phyloP scores from a whole-genome alignment of 1,139 yeast genomes.

The Kodamaea plutei region DNA sequence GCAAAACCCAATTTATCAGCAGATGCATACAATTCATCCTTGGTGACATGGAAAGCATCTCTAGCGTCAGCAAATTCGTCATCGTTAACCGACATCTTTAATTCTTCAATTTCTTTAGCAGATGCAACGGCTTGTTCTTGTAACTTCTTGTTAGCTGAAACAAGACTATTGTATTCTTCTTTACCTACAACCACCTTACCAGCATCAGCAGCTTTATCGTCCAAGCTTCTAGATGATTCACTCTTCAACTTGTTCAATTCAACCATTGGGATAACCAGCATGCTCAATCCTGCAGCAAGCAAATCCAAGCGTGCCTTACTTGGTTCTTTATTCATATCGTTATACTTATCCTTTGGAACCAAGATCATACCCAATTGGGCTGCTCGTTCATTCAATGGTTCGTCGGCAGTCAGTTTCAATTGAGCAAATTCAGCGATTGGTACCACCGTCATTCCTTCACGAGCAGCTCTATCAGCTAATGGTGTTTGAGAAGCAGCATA shows the following conservation, averaged over 20 bases:
- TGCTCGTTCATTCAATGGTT: slow-evolving; percentile 11
- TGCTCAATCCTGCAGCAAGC: slow-evolving; percentile 23
- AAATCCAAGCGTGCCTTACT: slow-evolving; percentile 14
- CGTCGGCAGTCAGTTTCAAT: slow-evolving; percentile 12
- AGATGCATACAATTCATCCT: slow-evolving; percentile 25
- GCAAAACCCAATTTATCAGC: slow-evolving; percentile 38
- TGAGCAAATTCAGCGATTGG: slow-evolving; percentile 23
- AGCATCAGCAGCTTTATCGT: slow-evolving; percentile 22
- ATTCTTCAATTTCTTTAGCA: slow-evolving; percentile 3
- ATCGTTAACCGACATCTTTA: slow-evolving; percentile 7
- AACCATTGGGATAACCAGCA: slow-evolving; percentile 15
- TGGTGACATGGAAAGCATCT: slow-evolving; percentile 28
- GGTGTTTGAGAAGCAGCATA: slow-evolving; percentile 10
- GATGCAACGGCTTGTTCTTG: slow-evolving; percentile 2
- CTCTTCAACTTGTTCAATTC: slow-evolving; percentile 19
- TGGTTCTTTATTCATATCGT: slow-evolving; percentile 12
- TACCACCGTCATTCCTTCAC: slow-evolving; percentile 23
- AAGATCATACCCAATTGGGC: slow-evolving; percentile 12
- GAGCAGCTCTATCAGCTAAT: slow-evolving; percentile 15
- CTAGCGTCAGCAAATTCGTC: slow-evolving; percentile 28
- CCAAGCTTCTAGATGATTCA: slow-evolving; percentile 8
- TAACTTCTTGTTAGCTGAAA: slow-evolving; percentile 2
- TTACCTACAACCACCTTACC: slow-evolving; percentile 33
- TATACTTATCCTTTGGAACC: slow-evolving; percentile 10
- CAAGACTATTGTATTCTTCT: slow-evolving; percentile 19